Evolutionary conservation across 2,329 filamentous ascomycete genomes (phyloP), one percentile per base, ranked within the genome.

Genomic region (Sporothrix protearum): DNA sequence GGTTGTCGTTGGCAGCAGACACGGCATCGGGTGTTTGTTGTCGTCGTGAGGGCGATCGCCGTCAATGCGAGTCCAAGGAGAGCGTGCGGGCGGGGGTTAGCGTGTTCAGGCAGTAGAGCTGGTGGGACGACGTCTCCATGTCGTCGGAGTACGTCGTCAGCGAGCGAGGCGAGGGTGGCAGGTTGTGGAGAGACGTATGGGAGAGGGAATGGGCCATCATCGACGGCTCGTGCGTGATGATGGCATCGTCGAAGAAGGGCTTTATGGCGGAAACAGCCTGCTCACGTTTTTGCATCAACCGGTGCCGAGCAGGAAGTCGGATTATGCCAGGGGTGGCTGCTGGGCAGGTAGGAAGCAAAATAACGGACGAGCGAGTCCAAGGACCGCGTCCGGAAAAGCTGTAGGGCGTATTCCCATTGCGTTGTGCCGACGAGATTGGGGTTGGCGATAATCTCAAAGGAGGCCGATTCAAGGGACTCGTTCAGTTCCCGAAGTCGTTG

Each of bases 371-470:
- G 85, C 22, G 86, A 88, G 78, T 89, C 87, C 71, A 88, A 84
- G 2, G 86, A 88, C 76, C 82, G 85, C 10, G 86, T 86, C 16
- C 87, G 84, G 76, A 89, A 88, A 70, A 88, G 84, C 76, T 88
- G 86, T 36, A 88, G 77, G 33, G 87, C 87, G 74, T 84, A 80
- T 74, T 86, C 83, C 87, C 87, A 89, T 80, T 88, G 86, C 22
- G 86, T 81, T 64, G 85, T 86, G 71, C 85, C 86, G 79, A 89
- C 86, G 74, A 89, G 81, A 70, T 82, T 82, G 19, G 87, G 86
- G 79, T 88, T 88, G 76, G 84, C 86, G 75, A 88, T 86, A 77
- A 89, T 88, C 79, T 88, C 86, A 75, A 87, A 80, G n/a, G 86
- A 85, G 66, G 87, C 85, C 64, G 85, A 85, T 76, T 88, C 84